Evolutionary conservation across 352 stramenopile genomes (phyloP), one percentile per base, ranked within the genome.

Genomic region (Sclerospora graminicola): DNA sequence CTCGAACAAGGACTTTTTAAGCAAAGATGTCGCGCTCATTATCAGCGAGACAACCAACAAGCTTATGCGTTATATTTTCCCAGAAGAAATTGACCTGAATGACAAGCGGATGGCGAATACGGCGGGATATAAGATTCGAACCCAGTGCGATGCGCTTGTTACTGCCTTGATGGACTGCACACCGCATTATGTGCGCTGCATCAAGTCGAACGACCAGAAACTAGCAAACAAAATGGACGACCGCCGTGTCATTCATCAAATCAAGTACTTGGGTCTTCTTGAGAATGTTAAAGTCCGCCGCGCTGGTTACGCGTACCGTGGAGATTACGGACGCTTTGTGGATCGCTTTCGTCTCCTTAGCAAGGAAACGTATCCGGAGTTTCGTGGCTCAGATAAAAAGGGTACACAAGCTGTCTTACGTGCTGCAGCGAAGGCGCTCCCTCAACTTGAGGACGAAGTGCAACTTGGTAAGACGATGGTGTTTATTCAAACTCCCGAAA

Each of bases 191-290:
- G 82, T 95, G 36, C 81, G 84, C n/a, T 94, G 82, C 45, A 93
- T 96, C 45, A 95, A 96, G 54, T 89, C 80, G 3, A 96, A 96
- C 46, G 85, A 95, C 49, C 68, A 91, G 31, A 95, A 95, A 36
- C 68, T 84, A 28, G 41, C 82, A 4, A 84, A 89, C 51, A 72
- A 80, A 33, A 82, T 94, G 47, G 80, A 96, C 39, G 81, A 89
- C 26, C 69, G 83, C 6, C 81, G 85, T 13, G 82, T 94, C 8
- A 40, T 89, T 14, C 82, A 94, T 44, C 82, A 94, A 51, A 91
- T 91, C 52, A 84, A 94, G 47, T 94, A 94, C 35, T 52, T 94
- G 23, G 82, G 82, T 23, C 51, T 94, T 40, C 63, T 94, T 24
- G 82, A 94, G 39, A 94, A 94, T 40, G 69, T 94, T n/a, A 91